Evolutionary conservation across 257 asterid species (phyloP).

Genomic region (Solanum neorickii): DNA sequence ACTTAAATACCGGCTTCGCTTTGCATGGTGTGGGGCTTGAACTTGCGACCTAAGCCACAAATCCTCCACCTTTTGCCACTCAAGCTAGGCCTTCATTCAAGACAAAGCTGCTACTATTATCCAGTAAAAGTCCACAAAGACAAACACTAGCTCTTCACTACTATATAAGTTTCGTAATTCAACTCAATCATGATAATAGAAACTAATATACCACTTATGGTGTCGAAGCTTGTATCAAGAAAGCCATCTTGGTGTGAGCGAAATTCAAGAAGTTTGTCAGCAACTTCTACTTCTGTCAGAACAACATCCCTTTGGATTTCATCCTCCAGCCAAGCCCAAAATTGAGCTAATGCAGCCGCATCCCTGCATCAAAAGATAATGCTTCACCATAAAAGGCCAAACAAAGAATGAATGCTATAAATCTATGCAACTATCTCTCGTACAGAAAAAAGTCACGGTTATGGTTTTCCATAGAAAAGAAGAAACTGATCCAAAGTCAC

Average conservation of each 20-base stretch:
- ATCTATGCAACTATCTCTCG: neutral
- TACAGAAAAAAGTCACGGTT: neutral
- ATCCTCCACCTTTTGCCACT: neutral
- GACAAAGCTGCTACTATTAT: neutral
- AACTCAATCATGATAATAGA: neutral
- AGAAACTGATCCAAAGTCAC: neutral
- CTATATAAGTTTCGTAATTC: neutral
- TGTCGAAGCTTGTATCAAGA: constrained; percentile 86
- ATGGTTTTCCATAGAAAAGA: neutral
- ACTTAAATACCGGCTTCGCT: no score
- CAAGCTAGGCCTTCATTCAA: neutral
- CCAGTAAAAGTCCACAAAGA: neutral
- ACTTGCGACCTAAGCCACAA: neutral
- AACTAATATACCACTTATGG: constrained; percentile 75
- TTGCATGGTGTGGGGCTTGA: no score
- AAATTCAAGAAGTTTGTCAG: constrained; percentile 75
- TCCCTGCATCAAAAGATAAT: constrained; percentile 40
- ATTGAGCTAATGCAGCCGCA: constrained; percentile 90
- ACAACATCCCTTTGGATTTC: constrained; percentile 39
- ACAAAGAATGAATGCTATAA: neutral
- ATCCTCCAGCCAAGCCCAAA: constrained; percentile 96
- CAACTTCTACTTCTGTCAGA: constrained; percentile 79
- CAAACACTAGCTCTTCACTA: neutral
- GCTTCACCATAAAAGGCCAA: neutral
- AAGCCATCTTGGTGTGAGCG: constrained; percentile 84